Evolutionary conservation across 805 yeast genomes (phyloP).

Genomic region (Teunomyces tritomae): DNA sequence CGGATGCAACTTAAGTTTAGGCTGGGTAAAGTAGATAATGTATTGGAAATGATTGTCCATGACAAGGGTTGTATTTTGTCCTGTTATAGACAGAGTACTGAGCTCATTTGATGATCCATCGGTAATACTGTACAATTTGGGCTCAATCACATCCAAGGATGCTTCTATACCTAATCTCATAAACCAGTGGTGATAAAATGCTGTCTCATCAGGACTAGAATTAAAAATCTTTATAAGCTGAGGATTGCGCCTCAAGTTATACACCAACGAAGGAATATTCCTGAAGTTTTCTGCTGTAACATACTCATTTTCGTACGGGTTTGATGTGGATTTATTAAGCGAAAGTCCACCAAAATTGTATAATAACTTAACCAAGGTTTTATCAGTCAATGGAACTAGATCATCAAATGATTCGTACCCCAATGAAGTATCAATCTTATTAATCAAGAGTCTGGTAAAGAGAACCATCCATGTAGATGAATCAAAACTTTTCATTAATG

Average conservation of each 20-base stretch:
- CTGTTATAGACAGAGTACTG: slow-evolving; percentile 15
- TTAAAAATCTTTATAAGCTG: slow-evolving; percentile 38
- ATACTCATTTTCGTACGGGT: slow-evolving; percentile 23
- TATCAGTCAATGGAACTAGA: slow-evolving; percentile 24
- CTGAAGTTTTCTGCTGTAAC: slow-evolving; percentile 25
- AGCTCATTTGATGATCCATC: slow-evolving; percentile 12
- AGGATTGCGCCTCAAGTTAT: slow-evolving; percentile 34
- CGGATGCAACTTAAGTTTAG: slow-evolving; percentile 22
- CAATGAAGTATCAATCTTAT: slow-evolving; percentile 31
- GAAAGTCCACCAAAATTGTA: slow-evolving; percentile 27
- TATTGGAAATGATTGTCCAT: slow-evolving; percentile 29
- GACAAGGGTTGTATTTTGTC: slow-evolving; percentile 17
- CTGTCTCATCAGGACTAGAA: slow-evolving; percentile 47
- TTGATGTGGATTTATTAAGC: slow-evolving; percentile 7
- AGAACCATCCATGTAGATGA: slow-evolving; percentile 28
- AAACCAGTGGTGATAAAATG: slow-evolving; percentile 36
- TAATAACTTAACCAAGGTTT: slow-evolving; percentile 23
- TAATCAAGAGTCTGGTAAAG: slow-evolving; percentile 30
- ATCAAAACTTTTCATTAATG: slow-evolving; percentile 30
- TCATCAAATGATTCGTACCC: slow-evolving; percentile 34
- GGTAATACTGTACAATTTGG: slow-evolving; percentile 20
- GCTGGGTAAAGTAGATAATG: slow-evolving; percentile 21
- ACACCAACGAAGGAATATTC: slow-evolving; percentile 29
- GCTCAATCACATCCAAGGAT: slow-evolving; percentile 27
- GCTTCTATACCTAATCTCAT: slow-evolving; percentile 14